phyloP scores from a whole-genome alignment of 306 rosid species.

The Trifolium repens region DNA sequence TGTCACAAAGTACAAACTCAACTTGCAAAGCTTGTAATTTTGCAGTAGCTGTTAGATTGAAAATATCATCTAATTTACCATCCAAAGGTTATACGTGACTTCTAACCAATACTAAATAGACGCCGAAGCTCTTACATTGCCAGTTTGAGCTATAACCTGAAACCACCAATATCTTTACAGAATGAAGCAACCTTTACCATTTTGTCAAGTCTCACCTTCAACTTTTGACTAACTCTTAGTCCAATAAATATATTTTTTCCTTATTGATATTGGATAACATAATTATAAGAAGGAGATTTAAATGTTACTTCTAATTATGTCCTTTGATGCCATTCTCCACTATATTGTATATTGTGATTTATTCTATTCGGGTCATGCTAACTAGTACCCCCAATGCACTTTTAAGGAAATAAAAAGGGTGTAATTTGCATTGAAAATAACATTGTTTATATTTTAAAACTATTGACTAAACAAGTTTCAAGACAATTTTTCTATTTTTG shows the following conservation, averaged over 20 bases:
- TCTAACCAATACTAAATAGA: conserved; percentile 11
- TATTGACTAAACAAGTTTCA: too few species aligned
- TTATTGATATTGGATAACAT: conserved; percentile 15
- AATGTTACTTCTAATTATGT: neutral
- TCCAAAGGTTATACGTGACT: conserved; percentile 11
- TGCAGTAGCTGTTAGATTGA: conserved; percentile 10
- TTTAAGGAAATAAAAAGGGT: too few species aligned
- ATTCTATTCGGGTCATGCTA: neutral
- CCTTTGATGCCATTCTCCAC: conserved; percentile 4
- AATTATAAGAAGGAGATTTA: neutral
- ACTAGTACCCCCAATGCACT: too few species aligned
- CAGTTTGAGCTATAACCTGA: conserved; percentile 5
- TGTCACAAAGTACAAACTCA: conserved; percentile 12
- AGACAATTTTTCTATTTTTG: too few species aligned
- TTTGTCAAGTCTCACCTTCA: conserved; percentile 5
- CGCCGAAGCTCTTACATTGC: neutral
- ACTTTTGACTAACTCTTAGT: neutral
- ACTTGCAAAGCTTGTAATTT: neutral
- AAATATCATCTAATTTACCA: neutral
- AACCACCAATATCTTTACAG: conserved; percentile 1
- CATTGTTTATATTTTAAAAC: too few species aligned
- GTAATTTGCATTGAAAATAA: too few species aligned
- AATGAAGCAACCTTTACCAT: conserved; percentile 2
- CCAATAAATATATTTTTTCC: conserved; percentile 1
- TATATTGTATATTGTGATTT: conserved; percentile 10